Evolutionary conservation across 352 stramenopile species (phyloP).

Genomic region (Globisporangium spinosum): DNA sequence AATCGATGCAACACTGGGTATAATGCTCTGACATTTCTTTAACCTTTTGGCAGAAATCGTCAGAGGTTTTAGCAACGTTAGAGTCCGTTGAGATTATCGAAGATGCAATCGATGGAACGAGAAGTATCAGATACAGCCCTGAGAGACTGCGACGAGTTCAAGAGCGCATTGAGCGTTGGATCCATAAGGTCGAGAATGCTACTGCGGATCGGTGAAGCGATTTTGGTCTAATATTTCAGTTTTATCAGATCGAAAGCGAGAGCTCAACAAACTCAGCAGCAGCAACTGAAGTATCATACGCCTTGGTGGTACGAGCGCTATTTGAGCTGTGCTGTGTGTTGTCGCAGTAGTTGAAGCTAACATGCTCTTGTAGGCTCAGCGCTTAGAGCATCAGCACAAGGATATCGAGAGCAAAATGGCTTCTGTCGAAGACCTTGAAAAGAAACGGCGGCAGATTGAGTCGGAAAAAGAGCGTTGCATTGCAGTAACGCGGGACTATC

Average conservation of each 20-base stretch:
- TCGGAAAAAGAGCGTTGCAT: background rate
- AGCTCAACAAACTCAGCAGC: background rate
- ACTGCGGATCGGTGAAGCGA: background rate
- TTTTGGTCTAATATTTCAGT: background rate
- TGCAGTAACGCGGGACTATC: background rate
- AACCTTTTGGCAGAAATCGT: background rate
- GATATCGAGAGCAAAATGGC: background rate
- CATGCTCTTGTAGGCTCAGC: background rate
- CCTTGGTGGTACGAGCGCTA: background rate
- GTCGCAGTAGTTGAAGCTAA: background rate
- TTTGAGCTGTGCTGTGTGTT: background rate
- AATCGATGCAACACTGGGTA: background rate
- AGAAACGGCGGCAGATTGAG: background rate
- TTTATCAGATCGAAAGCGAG: background rate
- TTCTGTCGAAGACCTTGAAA: background rate
- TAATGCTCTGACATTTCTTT: background rate
- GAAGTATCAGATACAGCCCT: background rate
- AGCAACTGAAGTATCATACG: background rate
- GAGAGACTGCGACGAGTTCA: background rate
- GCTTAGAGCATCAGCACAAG: background rate
- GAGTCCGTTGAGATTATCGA: background rate
- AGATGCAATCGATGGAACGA: background rate
- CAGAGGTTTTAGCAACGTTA: background rate
- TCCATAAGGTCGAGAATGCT: background rate
- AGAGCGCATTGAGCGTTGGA: background rate